Evolutionary conservation across 2,329 filamentous ascomycete species (phyloP).

Genomic region (Rhinocladiella mackenziei): DNA sequence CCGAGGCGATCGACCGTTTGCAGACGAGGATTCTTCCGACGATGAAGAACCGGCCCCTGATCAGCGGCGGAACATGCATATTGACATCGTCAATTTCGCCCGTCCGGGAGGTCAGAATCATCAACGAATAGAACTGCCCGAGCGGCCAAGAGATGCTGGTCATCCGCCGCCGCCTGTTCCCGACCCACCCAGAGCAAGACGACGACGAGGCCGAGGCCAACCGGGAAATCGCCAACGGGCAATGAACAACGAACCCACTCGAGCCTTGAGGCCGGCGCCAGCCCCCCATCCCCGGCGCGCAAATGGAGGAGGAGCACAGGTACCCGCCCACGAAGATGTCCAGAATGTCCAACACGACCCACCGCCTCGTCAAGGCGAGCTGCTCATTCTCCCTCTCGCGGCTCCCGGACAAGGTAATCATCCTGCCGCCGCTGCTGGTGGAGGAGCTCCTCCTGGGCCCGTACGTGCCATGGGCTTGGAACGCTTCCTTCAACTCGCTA

Average conservation of each 20-base stretch:
- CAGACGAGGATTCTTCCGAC: constrained; percentile 32
- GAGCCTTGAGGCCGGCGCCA: background rate
- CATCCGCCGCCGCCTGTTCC: constrained; percentile 19
- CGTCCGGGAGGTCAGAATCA: constrained; percentile 18
- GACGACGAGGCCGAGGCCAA: constrained; percentile 18
- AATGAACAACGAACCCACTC: constrained; percentile 15
- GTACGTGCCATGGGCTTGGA: constrained; percentile 40
- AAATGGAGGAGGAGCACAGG: background rate
- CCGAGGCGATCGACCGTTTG: constrained; percentile 5
- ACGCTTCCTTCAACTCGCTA: constrained; percentile 50
- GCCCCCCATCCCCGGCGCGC: background rate
- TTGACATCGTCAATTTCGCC: constrained; percentile 32
- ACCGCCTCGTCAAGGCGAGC: background rate
- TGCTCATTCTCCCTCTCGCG: constrained; percentile 10
- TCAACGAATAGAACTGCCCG: constrained; percentile 24
- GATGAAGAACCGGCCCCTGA: constrained; percentile 38
- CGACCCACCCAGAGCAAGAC: constrained; percentile 18
- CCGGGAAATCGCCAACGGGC: constrained; percentile 16
- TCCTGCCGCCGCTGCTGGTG: background rate
- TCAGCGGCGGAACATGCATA: constrained; percentile 32
- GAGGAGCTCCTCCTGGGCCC: constrained; percentile 12
- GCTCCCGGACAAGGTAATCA: constrained; percentile 27
- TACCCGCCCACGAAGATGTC: too few relatives aligned
- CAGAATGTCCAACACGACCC: too few relatives aligned
- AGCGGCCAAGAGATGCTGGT: constrained; percentile 7